Base-by-base conservation (phyloP, 1,284 basidiomycete genomes). In the Trichosporon ovoides region DNA sequence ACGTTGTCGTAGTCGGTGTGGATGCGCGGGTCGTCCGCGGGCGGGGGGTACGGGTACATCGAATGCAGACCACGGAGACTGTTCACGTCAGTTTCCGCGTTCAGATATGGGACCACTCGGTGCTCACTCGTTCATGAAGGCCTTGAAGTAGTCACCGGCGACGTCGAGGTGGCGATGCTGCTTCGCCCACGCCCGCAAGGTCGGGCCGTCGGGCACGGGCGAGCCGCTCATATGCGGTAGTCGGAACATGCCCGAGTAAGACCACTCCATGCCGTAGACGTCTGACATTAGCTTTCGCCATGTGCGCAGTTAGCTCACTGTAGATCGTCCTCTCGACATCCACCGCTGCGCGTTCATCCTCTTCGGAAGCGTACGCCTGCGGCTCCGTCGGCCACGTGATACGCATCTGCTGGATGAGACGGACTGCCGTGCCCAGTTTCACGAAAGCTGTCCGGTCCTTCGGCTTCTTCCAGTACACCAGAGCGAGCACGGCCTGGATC, bases 371-470 rank as follows among this genome's bases (percentile, higher is more conserved):
- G 10, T 28, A 48, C 43, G 43, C 3, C 16, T 24, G 43, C 3
- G 43, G 43, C 43, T 31, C 43, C 22, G 24, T 48, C 13, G 43
- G 43, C 59, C 55, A 60, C 46, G 43, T 12, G 24, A 60, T 35
- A 1, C 59, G 24, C 28, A 69, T 58, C 57, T 69, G 66, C 16
- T 53, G 59, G 1, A 66, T 64, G n/a, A 61, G 54, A 1, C 69
- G 62, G 7, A 66, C 58, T 0, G 65, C 67, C 28, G 62, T 61
- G 13, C 66, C 69, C 7, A 66, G 36, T 13, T 67, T 66, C n/a
- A 52, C 43, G 51, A 60, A 68, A 2, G 59, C 61, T 2, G 64
- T 59, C 4, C 40, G 52, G 33, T 65, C 64, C 22, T 49, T 54
- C 0, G 61, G 59, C 22, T 49, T 34, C 38, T 62, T 63, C 61